Evolutionary conservation across 1,139 yeast species (phyloP).

Genomic region (Geotrichum restrictum): DNA sequence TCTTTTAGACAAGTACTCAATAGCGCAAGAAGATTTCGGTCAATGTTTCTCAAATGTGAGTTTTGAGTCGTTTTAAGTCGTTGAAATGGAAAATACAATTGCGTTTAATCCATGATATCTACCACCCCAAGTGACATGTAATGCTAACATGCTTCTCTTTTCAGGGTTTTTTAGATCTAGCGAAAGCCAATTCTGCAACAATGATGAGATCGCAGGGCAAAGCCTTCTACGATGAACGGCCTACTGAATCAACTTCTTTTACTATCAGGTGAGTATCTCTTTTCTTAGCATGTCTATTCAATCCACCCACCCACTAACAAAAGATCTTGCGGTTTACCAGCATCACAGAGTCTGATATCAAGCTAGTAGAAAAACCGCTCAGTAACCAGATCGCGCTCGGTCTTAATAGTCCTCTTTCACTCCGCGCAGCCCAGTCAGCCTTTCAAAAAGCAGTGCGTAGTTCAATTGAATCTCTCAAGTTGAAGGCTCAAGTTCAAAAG

Average conservation of each 20-base stretch:
- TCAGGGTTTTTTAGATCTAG: slow-evolving; percentile 17
- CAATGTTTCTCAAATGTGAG: slow-evolving; percentile 14
- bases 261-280: slow-evolving; percentile 9
- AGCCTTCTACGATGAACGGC: slow-evolving; percentile 14
- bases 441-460: slow-evolving; percentile 9
- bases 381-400: slow-evolving; percentile 9
- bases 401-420: slow-evolving; percentile 8
- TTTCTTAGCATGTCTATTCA: too few relatives aligned
- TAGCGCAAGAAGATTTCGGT: slow-evolving; percentile 6
- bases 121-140: neutral
- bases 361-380: neutral
- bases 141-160: neutral
- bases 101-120: too few relatives aligned
- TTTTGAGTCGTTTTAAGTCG: too few relatives aligned
- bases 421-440: slow-evolving; percentile 13
- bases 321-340: neutral
- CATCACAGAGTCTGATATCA: neutral
- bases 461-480: slow-evolving; percentile 8
- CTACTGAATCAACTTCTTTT: slow-evolving; percentile 13
- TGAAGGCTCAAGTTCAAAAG: neutral
- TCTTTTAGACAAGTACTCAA: slow-evolving; percentile 12
- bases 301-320: neutral
- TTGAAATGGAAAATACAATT: neutral
- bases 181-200: slow-evolving; percentile 16
- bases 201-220: slow-evolving; percentile 9